These are phyloP conservation scores for Pestalotiopsis sp. DNA, from an alignment of 2,329 filamentous ascomycete species.

Conservation along the genomic window DNA sequence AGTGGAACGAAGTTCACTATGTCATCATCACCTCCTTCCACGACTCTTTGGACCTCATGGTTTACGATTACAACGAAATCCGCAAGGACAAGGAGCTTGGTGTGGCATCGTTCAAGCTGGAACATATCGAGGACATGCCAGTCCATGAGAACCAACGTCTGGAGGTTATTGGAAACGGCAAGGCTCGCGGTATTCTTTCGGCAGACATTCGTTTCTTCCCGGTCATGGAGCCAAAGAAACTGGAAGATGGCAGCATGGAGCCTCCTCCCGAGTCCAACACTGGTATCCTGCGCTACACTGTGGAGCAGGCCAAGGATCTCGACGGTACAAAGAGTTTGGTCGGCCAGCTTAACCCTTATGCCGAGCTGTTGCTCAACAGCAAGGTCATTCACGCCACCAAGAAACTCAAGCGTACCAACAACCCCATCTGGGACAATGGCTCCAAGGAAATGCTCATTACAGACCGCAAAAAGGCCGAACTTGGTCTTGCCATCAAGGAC, in stretches of 20 bases:
- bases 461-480: conserved; percentile 84
- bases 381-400: conserved; percentile 88
- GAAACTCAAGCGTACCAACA: conserved; percentile 95
- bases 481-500: conserved; percentile 93
- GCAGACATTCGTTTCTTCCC: conserved; percentile 95
- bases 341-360: conserved; percentile 89
- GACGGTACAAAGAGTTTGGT: conserved; percentile 91
- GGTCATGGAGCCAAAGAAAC: conserved; percentile 72
- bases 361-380: conserved; percentile 83
- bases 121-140: conserved; percentile 75
- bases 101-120: conserved; percentile 80
- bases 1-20: conserved; percentile 97
- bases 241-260: conserved; percentile 76
- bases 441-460: conserved; percentile 95
- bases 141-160: conserved; percentile 84
- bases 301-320: conserved; percentile 95
- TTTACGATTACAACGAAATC: conserved; percentile 94
- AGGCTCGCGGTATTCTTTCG: conserved; percentile 77
- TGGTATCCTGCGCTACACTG: conserved; percentile 89
- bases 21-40: conserved; percentile 91
- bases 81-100: conserved; percentile 97
- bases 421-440: conserved; percentile 92
- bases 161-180: conserved; percentile 83
- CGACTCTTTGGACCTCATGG: conserved; percentile 80
- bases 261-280: conserved; percentile 88